These are phyloP conservation scores for Cavenderia fasciculata DNA, from an alignment of 78 protist genomes.

Conservation along the genomic window DNA sequence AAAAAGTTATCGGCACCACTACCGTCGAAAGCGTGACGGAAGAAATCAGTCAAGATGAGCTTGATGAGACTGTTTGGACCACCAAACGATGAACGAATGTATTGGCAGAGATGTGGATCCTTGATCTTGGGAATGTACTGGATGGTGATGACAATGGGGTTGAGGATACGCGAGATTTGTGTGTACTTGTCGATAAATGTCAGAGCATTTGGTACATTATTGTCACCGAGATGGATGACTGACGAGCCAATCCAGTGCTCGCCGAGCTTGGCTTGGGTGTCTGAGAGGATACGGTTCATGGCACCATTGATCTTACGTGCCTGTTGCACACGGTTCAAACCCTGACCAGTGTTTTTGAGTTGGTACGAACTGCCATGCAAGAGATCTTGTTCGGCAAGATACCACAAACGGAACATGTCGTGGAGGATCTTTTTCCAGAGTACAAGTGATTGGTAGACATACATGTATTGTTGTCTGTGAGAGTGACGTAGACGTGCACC, in stretches of 20 bases:
- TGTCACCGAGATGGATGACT: constrained; percentile 96
- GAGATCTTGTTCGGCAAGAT: constrained; percentile 89
- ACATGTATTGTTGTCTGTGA: constrained; percentile 87
- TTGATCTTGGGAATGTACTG: constrained; percentile 46
- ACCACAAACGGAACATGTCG: constrained; percentile 95
- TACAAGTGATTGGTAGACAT: constrained; percentile 91
- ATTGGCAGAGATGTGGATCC: constrained; percentile 9
- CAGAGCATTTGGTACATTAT: constrained; percentile 97
- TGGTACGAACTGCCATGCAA: constrained; percentile 52
- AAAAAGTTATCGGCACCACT: constrained; percentile 94
- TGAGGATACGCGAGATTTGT: constrained; percentile 89
- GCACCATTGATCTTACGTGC: constrained; percentile 78
- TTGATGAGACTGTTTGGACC: neutral
- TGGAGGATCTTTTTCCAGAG: constrained; percentile 95
- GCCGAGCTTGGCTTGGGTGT: constrained; percentile 80
- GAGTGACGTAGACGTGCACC: constrained; percentile 93
- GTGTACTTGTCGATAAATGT: constrained; percentile 97
- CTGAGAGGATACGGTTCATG: constrained; percentile 79
- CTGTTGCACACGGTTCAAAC: constrained; percentile 89
- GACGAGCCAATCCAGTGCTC: constrained; percentile 95
- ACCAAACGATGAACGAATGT: constrained; percentile 70
- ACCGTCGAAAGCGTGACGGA: constrained; percentile 94
- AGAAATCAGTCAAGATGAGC: constrained; percentile 93
- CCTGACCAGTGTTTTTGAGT: constrained; percentile 87
- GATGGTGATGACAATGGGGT: constrained; percentile 83